phyloP scores from a whole-genome alignment of 139 green algal species.

The Auxenochlorella pyrenoidosa region DNA sequence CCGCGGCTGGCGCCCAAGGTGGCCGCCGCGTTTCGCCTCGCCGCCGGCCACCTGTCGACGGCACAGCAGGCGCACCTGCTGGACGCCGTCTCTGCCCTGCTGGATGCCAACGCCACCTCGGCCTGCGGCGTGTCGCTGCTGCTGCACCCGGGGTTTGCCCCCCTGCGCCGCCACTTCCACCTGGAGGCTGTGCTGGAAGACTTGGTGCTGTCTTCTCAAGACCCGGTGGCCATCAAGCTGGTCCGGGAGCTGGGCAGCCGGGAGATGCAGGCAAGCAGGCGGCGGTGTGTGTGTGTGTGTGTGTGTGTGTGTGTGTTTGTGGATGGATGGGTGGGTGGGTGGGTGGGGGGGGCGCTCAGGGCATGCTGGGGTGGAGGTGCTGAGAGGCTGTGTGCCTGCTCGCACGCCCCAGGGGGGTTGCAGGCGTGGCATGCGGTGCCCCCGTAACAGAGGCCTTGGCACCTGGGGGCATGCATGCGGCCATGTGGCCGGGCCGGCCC shows the following conservation, averaged over 20 bases:
- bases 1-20: constrained; percentile 25
- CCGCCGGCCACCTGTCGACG: background rate
- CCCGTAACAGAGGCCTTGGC: too few relatives aligned
- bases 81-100: constrained; percentile 24
- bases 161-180: constrained; percentile 30
- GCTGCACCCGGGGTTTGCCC: constrained; percentile 18
- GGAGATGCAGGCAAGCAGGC: constrained; percentile 10
- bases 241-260: constrained; percentile 11
- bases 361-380: too few relatives aligned
- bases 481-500: too few relatives aligned
- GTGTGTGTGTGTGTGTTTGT: background rate
- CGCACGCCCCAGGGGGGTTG: too few relatives aligned
- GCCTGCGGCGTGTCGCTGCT: constrained; percentile 28
- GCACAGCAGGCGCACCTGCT: constrained; percentile 4
- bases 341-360: background rate
- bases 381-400: too few relatives aligned
- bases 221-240: background rate
- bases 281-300: background rate
- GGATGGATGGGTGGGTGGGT: background rate
- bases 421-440: too few relatives aligned
- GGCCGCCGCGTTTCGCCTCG: background rate
- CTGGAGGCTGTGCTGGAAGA: constrained; percentile 25
- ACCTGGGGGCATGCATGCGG: too few relatives aligned
- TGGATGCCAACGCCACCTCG: constrained; percentile 23
- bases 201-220: background rate